Conservation (phyloP, 2,329 filamentous ascomycete species). For the Zalaria obscura region DNA sequence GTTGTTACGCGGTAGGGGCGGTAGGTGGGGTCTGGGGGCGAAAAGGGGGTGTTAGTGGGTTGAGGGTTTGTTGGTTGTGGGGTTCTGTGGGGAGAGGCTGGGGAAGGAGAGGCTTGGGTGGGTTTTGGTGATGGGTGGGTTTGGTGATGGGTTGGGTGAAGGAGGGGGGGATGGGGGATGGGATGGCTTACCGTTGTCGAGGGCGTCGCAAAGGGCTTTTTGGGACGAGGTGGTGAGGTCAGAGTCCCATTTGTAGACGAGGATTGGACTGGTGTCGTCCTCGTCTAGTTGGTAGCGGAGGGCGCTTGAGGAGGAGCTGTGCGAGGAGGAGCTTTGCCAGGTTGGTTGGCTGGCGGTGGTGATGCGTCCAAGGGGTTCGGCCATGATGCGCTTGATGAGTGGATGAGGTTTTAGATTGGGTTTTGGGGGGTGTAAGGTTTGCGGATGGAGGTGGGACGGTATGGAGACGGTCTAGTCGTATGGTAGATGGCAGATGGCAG, state of each 20-base stretch:
- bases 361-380: background rate
- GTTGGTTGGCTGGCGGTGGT: slow-evolving; percentile 13
- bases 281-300: slow-evolving; percentile 28
- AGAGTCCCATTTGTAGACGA: slow-evolving; percentile 32
- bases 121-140: background rate
- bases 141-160: background rate
- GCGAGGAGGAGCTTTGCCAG: slow-evolving; percentile 30
- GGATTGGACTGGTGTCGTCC: slow-evolving; percentile 25
- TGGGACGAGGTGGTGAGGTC: slow-evolving; percentile 29
- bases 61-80: background rate
- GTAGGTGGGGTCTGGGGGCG: slow-evolving; percentile 1
- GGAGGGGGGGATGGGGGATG: background rate
- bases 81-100: background rate
- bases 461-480: too few species aligned
- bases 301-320: slow-evolving; percentile 22
- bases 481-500: too few species aligned
- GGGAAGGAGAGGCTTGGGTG: too few species aligned
- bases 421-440: too few species aligned
- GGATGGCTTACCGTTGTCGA: slow-evolving; percentile 19
- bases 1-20: slow-evolving; percentile 27
- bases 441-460: too few species aligned
- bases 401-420: too few species aligned
- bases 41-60: background rate
- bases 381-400: too few species aligned
- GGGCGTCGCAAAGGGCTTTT: slow-evolving; percentile 25